phyloP scores from a whole-genome alignment of 1,284 basidiomycete genomes.

The Wolfiporia cocos region DNA sequence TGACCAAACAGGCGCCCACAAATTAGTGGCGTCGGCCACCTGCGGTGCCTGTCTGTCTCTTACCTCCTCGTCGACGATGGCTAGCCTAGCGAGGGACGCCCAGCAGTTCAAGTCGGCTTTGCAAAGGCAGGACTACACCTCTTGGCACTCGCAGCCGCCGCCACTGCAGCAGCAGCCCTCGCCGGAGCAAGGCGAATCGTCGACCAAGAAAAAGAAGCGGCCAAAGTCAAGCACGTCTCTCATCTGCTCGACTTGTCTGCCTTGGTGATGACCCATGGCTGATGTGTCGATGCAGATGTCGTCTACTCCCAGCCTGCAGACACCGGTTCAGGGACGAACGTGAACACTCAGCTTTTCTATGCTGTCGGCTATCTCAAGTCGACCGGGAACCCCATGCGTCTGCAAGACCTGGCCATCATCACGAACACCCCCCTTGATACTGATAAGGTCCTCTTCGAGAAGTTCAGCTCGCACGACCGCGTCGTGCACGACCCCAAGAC shows the following conservation, averaged over 20 bases:
- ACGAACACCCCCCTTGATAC: conserved; percentile 72
- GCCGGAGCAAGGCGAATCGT: conserved; percentile 21
- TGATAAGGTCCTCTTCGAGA: conserved; percentile 66
- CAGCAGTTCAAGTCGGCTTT: conserved; percentile 61
- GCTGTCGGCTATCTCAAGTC: conserved; percentile 78
- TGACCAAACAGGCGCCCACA: conserved; percentile 14
- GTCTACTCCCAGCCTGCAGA: conserved; percentile 84
- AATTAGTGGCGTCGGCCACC: not conserved
- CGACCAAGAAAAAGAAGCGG: conserved; percentile 53
- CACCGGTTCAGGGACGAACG: conserved; percentile 75
- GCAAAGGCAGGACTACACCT: conserved; percentile 57
- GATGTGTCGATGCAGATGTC: conserved; percentile 38
- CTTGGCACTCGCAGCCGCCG: conserved; percentile 65
- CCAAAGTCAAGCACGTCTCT: conserved; percentile 55
- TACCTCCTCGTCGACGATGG: conserved; percentile 36
- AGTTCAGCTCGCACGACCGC: conserved; percentile 76
- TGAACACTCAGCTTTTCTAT: conserved; percentile 84
- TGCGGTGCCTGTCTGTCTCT: conserved; percentile 1
- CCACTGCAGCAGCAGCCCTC: conserved; percentile 26
- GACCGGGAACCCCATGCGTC: conserved; percentile 69
- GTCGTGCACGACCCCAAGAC: conserved; percentile 79
- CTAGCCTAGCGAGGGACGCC: conserved; percentile 56
- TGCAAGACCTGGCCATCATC: conserved; percentile 80
- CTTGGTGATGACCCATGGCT: conserved; percentile 18
- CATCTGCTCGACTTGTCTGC: conserved; percentile 13